Conservation (phyloP, 2,329 filamentous ascomycete genomes). For the Calycina herbarum region DNA sequence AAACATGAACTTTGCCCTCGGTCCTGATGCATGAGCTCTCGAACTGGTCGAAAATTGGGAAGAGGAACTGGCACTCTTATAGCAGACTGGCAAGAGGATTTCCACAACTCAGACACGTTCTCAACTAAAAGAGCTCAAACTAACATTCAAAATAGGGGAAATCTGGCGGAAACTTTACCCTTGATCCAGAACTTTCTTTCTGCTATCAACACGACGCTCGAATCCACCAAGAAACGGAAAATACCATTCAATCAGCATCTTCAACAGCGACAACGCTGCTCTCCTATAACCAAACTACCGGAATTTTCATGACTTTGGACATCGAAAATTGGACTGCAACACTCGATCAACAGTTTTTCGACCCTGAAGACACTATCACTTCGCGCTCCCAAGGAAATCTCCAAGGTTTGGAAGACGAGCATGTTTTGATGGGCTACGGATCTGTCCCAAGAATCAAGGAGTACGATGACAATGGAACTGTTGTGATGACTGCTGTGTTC, state of each 20-base stretch:
- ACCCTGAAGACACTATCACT: constrained; percentile 12
- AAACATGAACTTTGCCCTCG: too few relatives aligned
- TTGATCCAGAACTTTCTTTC: constrained; percentile 3
- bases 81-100: not conserved
- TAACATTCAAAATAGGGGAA: too few relatives aligned
- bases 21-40: constrained; percentile 12
- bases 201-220: constrained; percentile 8
- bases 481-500: constrained; percentile 15
- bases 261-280: constrained; percentile 3
- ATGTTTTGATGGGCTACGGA: constrained; percentile 18
- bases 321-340: not conserved
- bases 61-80: constrained; percentile 5
- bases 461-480: constrained; percentile 14
- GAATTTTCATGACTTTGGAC: not conserved
- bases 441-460: constrained; percentile 17
- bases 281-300: not conserved
- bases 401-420: constrained; percentile 11
- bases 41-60: constrained; percentile 27
- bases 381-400: constrained; percentile 13
- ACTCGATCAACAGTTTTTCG: not conserved
- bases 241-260: not conserved
- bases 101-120: not conserved
- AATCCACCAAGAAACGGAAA: not conserved
- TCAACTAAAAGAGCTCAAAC: too few relatives aligned
- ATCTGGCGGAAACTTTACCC: constrained; percentile 11